Evolutionary conservation across 352 stramenopile species (phyloP), one percentile per base, ranked within the genome.

Genomic region (Phytophthora boehmeriae): DNA sequence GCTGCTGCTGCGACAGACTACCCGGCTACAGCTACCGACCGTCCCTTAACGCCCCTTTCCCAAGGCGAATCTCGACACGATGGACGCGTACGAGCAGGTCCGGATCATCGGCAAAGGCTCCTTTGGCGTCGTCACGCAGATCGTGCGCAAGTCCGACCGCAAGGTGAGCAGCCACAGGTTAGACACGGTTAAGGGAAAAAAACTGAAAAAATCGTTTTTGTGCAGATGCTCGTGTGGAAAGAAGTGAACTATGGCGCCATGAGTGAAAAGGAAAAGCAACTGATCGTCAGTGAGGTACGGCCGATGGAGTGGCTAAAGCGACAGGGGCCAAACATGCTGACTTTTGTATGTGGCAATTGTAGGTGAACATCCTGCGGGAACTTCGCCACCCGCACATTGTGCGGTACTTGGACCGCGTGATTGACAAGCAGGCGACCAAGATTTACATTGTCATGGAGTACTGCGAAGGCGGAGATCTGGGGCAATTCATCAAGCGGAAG

Each of bases 401-500:
- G 45, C 88, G 89, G 23, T 98, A 98, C 73, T 78, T 97, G 63
- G 93, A 98, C 73, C 86, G 92, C 44, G 90, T 98, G 53, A 96
- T 98, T 54, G 92, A 98, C 72, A 97, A 97, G 66, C 76, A 90
- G 50, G 84, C 77, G 11, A 97, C 88, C 45, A 95, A 95, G 73
- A 93, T 98, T 59, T 97, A 98, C 77, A 98, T 98, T 49, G 83
- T 98, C 56, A 98, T 98, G 93, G 93, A 98, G 66, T 97, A 90
- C 73, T 98, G 92, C 65, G 86, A 96, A 53, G 90, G 90, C 32
- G 90, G 90, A 44, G 90, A 97, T 54, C 65, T 97, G 28, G 90
- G 89, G 36, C 84, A 94, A 68, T 93, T 93, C 71, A 96, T 97
- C 69, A 96, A 94, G 71, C 83, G 89, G 54, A 95, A 96, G 78